phyloP scores from a whole-genome alignment of 2,329 filamentous ascomycete species.

The Domatiomyces catenatus region DNA sequence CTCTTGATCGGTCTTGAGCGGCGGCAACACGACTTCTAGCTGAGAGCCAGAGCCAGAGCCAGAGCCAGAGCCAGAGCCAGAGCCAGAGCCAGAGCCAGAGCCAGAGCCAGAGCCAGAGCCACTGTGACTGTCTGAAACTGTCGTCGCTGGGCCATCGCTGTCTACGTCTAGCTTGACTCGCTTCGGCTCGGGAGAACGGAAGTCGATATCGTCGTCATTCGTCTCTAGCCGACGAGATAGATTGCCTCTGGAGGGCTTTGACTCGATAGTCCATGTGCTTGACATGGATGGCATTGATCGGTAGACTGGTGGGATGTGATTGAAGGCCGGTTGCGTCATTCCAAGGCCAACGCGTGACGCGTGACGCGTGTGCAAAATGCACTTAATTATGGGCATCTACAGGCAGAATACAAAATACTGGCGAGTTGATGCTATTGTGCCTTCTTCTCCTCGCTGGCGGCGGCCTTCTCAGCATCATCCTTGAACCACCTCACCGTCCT shows the following conservation, averaged over 20 bases:
- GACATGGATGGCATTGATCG: no score
- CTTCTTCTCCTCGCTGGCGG: constrained; percentile 2
- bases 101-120: constrained; percentile 38
- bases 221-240: constrained; percentile 20
- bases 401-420: no score
- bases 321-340: background rate
- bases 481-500: constrained; percentile 25
- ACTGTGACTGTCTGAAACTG: constrained; percentile 15
- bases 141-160: constrained; percentile 5
- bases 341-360: background rate
- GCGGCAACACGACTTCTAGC: constrained; percentile 56
- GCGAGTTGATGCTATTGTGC: background rate
- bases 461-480: constrained; percentile 1
- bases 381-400: no score
- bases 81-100: no score
- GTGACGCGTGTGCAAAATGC: background rate
- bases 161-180: constrained; percentile 11
- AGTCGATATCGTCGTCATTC: constrained; percentile 17
- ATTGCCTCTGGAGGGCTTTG: background rate
- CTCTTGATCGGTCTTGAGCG: constrained; percentile 49
- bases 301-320: background rate
- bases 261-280: no score
- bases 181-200: constrained; percentile 20
- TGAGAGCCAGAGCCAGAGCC: constrained; percentile 44
- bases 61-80: no score